Evolutionary conservation across 768 basidiomycete species (phyloP).

Genomic region (Gymnopilus dilepis): DNA sequence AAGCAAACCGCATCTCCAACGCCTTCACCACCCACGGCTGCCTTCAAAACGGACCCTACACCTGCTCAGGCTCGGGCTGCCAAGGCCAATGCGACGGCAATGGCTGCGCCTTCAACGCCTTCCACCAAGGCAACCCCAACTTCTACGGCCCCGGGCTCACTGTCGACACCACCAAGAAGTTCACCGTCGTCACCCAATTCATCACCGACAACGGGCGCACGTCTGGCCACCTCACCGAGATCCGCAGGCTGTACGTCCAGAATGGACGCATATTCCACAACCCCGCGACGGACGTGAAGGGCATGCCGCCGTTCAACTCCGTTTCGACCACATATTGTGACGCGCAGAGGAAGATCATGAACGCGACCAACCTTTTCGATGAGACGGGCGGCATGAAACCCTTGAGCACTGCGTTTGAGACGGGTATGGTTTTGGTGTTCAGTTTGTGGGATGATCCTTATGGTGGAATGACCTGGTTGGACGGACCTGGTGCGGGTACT

Average conservation of each 20-base stretch:
- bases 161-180: constrained; percentile 50
- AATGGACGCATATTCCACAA: constrained; percentile 51
- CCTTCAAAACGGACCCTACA: constrained; percentile 39
- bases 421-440: constrained; percentile 55
- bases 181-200: constrained; percentile 65
- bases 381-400: constrained; percentile 44
- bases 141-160: constrained; percentile 51
- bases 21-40: constrained; percentile 59
- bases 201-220: constrained; percentile 46
- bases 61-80: constrained; percentile 47
- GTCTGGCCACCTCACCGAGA: constrained; percentile 51
- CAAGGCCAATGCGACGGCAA: constrained; percentile 51
- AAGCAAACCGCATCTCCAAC: constrained; percentile 54
- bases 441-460: constrained; percentile 20
- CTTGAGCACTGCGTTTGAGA: constrained; percentile 42
- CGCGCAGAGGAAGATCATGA: constrained; percentile 50
- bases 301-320: constrained; percentile 44
- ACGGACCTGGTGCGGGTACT: constrained; percentile 20
- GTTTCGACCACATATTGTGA: constrained; percentile 54
- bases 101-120: constrained; percentile 65
- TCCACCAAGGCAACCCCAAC: constrained; percentile 48
- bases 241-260: constrained; percentile 59
- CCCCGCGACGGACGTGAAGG: constrained; percentile 45
- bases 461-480: constrained; percentile 20
- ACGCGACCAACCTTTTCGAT: constrained; percentile 51